phyloP scores from a whole-genome alignment of 495 filamentous ascomycete genomes.

The Delitschia confertaspora region DNA sequence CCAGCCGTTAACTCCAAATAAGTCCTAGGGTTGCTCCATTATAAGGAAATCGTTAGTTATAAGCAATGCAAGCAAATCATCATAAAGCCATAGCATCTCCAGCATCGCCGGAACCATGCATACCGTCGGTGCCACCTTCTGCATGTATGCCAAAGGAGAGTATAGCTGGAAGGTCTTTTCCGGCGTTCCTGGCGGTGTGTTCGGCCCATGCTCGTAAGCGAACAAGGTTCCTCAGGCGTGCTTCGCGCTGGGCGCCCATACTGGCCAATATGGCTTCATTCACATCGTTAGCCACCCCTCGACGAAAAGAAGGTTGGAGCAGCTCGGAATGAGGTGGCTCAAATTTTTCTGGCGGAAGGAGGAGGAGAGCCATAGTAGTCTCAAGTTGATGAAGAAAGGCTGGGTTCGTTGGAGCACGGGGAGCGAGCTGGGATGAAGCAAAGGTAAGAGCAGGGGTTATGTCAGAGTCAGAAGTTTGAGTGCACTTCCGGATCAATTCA shows the following conservation, averaged over 20 bases:
- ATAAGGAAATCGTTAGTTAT: too few relatives aligned
- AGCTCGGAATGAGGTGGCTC: slow-evolving; percentile 65
- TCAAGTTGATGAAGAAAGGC: slow-evolving; percentile 84
- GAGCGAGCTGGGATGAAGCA: slow-evolving; percentile 76
- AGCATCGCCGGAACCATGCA: slow-evolving; percentile 9
- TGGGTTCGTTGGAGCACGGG: slow-evolving; percentile 70
- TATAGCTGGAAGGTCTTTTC: slow-evolving; percentile 62
- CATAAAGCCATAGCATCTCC: too few relatives aligned
- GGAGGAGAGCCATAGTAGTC: slow-evolving; percentile 83
- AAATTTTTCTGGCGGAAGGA: slow-evolving; percentile 61
- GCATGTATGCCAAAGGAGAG: slow-evolving; percentile 60
- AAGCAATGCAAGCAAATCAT: too few relatives aligned
- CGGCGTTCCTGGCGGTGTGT: slow-evolving; percentile 59
- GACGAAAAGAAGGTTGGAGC: slow-evolving; percentile 71
- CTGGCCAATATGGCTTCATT: slow-evolving; percentile 76
- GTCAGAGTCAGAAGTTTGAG: slow-evolving; percentile 54
- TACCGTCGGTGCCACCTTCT: slow-evolving; percentile 6
- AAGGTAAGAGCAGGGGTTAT: slow-evolving; percentile 78
- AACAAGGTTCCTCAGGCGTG: slow-evolving; percentile 69
- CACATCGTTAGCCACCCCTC: slow-evolving; percentile 68
- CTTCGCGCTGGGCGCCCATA: slow-evolving; percentile 63
- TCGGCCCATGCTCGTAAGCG: slow-evolving; percentile 82
- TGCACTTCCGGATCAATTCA: slow-evolving; percentile 78
- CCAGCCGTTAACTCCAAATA: too few relatives aligned
- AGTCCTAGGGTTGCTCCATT: too few relatives aligned